Evolutionary conservation across 306 rosid species (phyloP).

Genomic region (Abrus pulchellus): DNA sequence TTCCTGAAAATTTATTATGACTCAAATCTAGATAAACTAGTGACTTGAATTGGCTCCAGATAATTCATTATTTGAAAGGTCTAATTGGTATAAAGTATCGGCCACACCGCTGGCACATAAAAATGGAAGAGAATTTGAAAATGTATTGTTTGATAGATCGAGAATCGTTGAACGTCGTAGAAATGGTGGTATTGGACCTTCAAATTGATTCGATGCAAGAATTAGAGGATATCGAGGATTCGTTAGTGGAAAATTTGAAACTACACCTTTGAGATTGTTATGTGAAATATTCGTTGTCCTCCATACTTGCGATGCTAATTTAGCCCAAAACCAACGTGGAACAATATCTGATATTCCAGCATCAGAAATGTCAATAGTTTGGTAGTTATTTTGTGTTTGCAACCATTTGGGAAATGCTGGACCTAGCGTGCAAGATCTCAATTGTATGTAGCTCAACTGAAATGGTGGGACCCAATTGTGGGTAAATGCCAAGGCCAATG

Average conservation of each 20-base stretch:
- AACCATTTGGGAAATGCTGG: constrained; percentile 37
- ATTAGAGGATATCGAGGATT: no score
- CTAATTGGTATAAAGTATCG: neutral
- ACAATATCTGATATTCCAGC: neutral
- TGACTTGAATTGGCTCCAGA: constrained; percentile 30
- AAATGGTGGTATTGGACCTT: constrained; percentile 23
- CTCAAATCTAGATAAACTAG: constrained; percentile 42
- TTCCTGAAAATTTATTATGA: constrained; percentile 33
- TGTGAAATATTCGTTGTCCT: neutral
- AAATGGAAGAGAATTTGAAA: constrained; percentile 10
- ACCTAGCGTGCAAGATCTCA: constrained; percentile 33
- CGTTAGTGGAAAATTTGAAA: no score
- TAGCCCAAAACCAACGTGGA: constrained; percentile 33
- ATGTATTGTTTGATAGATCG: constrained; percentile 25
- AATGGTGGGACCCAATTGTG: constrained; percentile 10
- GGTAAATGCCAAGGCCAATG: neutral
- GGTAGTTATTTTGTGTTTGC: neutral
- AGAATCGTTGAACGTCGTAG: neutral
- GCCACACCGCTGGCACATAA: neutral
- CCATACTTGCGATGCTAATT: rapidly evolving
- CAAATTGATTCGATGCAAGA: constrained; percentile 26
- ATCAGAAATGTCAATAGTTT: neutral
- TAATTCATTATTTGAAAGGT: constrained; percentile 25
- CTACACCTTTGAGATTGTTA: no score
- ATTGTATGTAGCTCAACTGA: no score